A percentile compares a stretch with the other conserved stretches of the same genome.
Conservation (phyloP, 1,284 basidiomycete species). For the Tylopilus sp. region DNA sequence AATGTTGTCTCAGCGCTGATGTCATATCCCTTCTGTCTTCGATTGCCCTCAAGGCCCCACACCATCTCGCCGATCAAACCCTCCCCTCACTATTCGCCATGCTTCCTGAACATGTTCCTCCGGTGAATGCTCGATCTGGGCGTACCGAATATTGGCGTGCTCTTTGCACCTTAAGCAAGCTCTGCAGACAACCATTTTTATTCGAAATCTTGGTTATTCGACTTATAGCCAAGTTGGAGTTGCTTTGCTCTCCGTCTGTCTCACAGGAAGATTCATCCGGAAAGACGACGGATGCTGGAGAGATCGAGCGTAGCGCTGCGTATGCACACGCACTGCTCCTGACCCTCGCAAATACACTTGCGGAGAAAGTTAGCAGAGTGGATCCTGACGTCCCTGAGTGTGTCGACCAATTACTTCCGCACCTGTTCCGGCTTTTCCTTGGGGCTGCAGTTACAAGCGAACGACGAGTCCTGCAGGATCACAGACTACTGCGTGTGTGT, state of each 20-base stretch:
- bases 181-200: conserved; percentile 74
- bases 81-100: conserved; percentile 76
- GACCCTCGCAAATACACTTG: conserved; percentile 61
- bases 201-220: conserved; percentile 85
- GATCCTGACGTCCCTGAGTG: conserved; percentile 78
- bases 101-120: conserved; percentile 67
- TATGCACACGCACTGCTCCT: conserved; percentile 83
- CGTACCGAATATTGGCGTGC: conserved; percentile 66
- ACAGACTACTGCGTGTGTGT: conserved; percentile 61
- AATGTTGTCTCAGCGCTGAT: conserved; percentile 47
- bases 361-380: conserved; percentile 55
- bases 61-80: conserved; percentile 71
- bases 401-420: conserved; percentile 68
- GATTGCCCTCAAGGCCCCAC: conserved; percentile 61
- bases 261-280: conserved; percentile 1
- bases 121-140: conserved; percentile 49
- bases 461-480: conserved; percentile 48
- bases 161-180: conserved; percentile 67
- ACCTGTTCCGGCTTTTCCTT: conserved; percentile 69
- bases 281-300: conserved; percentile 15
- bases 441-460: conserved; percentile 46
- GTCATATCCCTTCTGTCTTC: conserved; percentile 67
- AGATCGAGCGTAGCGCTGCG: conserved; percentile 52
- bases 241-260: conserved; percentile 50
- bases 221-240: conserved; percentile 76